These are phyloP conservation scores for Exophiala bonariae DNA, from an alignment of 2,329 filamentous ascomycete species.

Conservation along the genomic window DNA sequence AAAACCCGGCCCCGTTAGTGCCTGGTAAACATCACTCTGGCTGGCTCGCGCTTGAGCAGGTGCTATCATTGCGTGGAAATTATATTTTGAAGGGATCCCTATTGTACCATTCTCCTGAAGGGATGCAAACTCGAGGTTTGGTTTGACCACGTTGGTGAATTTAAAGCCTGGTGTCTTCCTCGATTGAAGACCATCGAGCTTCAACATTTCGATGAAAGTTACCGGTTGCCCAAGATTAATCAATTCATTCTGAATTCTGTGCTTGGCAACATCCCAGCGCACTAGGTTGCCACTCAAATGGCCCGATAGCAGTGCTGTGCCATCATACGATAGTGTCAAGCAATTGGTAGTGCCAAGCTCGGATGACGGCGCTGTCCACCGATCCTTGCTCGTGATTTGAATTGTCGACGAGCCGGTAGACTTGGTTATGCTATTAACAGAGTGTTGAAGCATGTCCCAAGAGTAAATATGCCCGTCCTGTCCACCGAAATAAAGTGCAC, in stretches of 20 bases:
- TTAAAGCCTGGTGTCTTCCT: slow-evolving; percentile 46
- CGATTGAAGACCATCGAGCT: slow-evolving; percentile 54
- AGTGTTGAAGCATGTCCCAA: slow-evolving; percentile 65
- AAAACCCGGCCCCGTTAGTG: slow-evolving; percentile 15
- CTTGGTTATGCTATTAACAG: slow-evolving; percentile 2
- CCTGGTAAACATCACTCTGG: slow-evolving; percentile 39
- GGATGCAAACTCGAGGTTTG: slow-evolving; percentile 49
- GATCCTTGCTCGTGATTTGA: slow-evolving; percentile 41
- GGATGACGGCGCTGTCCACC: slow-evolving; percentile 55
- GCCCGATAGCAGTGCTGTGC: slow-evolving; percentile 75
- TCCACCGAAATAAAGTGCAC: slow-evolving; percentile 78
- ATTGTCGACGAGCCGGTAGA: slow-evolving; percentile 35
- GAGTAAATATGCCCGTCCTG: slow-evolving; percentile 79
- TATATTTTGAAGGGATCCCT: slow-evolving; percentile 43
- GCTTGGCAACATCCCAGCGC: slow-evolving; percentile 75
- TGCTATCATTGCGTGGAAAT: slow-evolving; percentile 40
- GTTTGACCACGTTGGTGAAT: slow-evolving; percentile 70
- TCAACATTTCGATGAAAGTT: slow-evolving; percentile 75
- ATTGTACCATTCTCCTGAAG: slow-evolving; percentile 35
- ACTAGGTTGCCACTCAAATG: slow-evolving; percentile 77
- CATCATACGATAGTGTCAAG: slow-evolving; percentile 77
- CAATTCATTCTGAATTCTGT: slow-evolving; percentile 66
- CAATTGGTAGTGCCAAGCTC: slow-evolving; percentile 68
- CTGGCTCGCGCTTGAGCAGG: slow-evolving; percentile 41
- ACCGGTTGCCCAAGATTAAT: slow-evolving; percentile 76